These are phyloP conservation scores for Carallia pectinifolia DNA, from an alignment of 345 rosid genomes.

Conservation along the genomic window DNA sequence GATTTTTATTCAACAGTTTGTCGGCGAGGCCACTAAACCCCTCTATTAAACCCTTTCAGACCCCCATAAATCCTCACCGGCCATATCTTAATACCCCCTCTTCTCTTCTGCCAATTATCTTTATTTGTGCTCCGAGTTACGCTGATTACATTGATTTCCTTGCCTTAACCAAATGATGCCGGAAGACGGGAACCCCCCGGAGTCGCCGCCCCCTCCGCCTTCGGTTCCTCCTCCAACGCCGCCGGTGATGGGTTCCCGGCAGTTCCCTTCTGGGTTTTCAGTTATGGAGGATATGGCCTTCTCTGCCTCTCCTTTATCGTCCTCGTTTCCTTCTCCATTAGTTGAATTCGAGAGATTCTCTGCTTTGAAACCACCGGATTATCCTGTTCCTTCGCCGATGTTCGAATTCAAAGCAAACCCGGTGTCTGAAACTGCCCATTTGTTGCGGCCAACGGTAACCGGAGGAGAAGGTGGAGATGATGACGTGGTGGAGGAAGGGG, in stretches of 20 bases:
- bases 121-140: background rate
- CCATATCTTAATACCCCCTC: background rate
- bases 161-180: slow-evolving; percentile 30
- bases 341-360: slow-evolving; percentile 24
- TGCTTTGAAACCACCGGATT: background rate
- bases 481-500: background rate
- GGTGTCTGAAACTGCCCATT: background rate
- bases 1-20: slow-evolving; percentile 48
- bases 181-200: slow-evolving; percentile 19
- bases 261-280: slow-evolving; percentile 28
- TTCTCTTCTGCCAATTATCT: background rate
- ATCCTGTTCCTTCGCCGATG: background rate
- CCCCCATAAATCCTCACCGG: background rate
- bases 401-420: slow-evolving; percentile 20
- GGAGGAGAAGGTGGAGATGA: background rate
- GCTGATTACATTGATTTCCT: background rate
- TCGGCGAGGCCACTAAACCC: slow-evolving; percentile 36
- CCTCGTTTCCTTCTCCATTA: slow-evolving; percentile 21
- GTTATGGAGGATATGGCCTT: slow-evolving; percentile 25
- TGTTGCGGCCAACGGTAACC: background rate
- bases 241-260: slow-evolving; percentile 16
- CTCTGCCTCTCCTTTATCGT: slow-evolving; percentile 28
- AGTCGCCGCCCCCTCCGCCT: slow-evolving; percentile 24
- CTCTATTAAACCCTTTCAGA: slow-evolving; percentile 16
- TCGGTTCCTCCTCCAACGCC: slow-evolving; percentile 1